Evolutionary conservation across 345 rosid species (phyloP), one percentile per base, ranked within the genome.

Genomic region (Gynandropsis gynandra): DNA sequence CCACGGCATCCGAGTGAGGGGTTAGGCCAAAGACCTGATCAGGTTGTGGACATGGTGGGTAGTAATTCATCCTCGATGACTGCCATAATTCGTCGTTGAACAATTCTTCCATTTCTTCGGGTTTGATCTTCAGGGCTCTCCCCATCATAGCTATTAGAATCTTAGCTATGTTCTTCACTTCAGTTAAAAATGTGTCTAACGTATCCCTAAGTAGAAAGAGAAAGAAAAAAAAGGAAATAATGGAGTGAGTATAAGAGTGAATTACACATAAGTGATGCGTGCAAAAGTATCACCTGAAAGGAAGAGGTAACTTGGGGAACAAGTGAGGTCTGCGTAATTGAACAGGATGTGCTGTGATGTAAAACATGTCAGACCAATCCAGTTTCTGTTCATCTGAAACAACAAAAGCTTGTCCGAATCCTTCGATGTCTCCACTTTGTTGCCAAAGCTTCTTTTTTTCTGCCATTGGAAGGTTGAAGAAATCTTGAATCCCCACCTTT

Each of bases 381-480:
- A 72, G 80, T 56, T 68, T 75, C 52, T 75, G 80, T 18, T 72
- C 76, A 2, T 75, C 72, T 0, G 74, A 75, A 16, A 75, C 64
- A 11, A 75, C 46, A 17, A 67, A 71, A n/a, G 70, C 61, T 45
- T 67, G 79, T 16, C 79, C 79, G 38, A 70, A 70, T 19, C 76
- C 76, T 72, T 68, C 70, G 10, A 68, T 9, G 15, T 72, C 73
- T 9, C 61, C 67, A 27, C 54, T 50, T 11, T 19, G 31, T 45
- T 74, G 78, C 78, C 72, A 74, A 1, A 70, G 20, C 31, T 60
- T 63, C 37, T 59, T 34, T 62, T 70, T 74, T 60, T 74, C 75
- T 50, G 68, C 74, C 62, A 70, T 56, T 32, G 75, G 52, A n/a
- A 68, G 68, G 8, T 65, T 59, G 56, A 75, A 75, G 42, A 75